A percentile compares a stretch with the other conserved stretches of the same genome.
Conservation (phyloP, 208 protist species). For the Pavlovales sp. region DNA sequence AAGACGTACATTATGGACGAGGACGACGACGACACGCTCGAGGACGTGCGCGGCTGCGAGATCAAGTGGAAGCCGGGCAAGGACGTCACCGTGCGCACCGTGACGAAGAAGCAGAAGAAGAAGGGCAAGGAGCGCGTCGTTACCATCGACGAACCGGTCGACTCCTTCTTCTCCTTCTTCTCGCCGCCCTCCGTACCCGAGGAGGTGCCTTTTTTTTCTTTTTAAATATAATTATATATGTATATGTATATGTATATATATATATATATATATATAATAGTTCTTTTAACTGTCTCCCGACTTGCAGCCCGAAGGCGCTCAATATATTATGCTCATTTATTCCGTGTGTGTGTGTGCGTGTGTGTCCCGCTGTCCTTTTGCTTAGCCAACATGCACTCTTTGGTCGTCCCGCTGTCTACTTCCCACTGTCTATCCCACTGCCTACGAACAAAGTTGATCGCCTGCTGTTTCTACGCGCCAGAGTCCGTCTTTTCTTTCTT, state of each 20-base stretch:
- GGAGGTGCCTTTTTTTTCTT: neutral
- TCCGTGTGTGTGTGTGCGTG: no score
- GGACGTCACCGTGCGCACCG: neutral
- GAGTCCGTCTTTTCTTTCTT: no score
- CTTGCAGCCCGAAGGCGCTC: no score
- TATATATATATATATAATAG: no score
- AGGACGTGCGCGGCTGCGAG: neutral
- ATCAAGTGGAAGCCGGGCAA: conserved; percentile 30
- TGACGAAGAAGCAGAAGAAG: conserved; percentile 45
- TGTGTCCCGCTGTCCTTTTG: neutral
- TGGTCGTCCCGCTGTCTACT: no score
- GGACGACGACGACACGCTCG: conserved; percentile 21
- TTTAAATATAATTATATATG: no score
- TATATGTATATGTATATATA: no score
- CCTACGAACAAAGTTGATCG: no score
- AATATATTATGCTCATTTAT: no score
- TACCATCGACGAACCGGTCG: conserved; percentile 13
- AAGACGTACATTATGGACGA: conserved; percentile 37
- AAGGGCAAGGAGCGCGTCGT: conserved; percentile 33
- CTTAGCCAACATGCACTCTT: neutral
- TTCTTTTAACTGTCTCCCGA: no score
- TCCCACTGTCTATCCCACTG: no score
- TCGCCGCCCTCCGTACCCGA: neutral
- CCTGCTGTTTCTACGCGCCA: no score
- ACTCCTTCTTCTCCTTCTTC: conserved; percentile 40